A percentile compares a stretch with the other conserved stretches of the same genome.
phyloP scores from a whole-genome alignment of 129 eudicot species.

The Artemisia tridentata region DNA sequence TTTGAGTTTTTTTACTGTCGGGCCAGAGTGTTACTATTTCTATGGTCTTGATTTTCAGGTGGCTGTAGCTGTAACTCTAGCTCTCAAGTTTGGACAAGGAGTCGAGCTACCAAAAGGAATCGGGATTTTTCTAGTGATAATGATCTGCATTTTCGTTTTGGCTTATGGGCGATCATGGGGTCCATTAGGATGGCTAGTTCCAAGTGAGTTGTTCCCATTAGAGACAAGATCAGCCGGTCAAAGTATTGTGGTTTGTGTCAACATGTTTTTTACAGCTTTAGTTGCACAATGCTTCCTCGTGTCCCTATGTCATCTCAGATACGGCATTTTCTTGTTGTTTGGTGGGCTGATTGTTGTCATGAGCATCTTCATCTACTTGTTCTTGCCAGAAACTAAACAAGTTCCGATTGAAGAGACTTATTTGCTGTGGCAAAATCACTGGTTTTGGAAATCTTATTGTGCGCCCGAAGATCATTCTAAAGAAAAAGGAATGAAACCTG shows the following conservation, averaged over 20 bases:
- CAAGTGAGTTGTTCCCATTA: slow-evolving; percentile 88
- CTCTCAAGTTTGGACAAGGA: slow-evolving; percentile 74
- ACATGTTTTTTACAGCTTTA: slow-evolving; percentile 82
- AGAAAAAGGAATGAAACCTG: slow-evolving; percentile 24
- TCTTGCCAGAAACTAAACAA: slow-evolving; percentile 85
- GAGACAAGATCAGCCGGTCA: slow-evolving; percentile 98
- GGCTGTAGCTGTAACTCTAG: slow-evolving; percentile 62
- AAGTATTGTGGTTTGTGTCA: slow-evolving; percentile 87
- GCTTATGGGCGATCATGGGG: slow-evolving; percentile 98
- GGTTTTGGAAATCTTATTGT: slow-evolving; percentile 74
- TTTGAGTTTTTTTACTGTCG: background rate
- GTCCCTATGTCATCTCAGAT: slow-evolving; percentile 69
- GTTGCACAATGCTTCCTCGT: slow-evolving; percentile 78
- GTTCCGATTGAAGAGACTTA: slow-evolving; percentile 88
- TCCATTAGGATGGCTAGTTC: slow-evolving; percentile 91
- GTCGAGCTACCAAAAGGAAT: slow-evolving; percentile 57
- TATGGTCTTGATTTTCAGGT: slow-evolving; percentile 43
- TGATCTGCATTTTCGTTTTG: slow-evolving; percentile 70
- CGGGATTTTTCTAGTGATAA: slow-evolving; percentile 58
- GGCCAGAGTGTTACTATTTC: background rate
- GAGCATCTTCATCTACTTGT: slow-evolving; percentile 59
- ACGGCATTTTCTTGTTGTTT: slow-evolving; percentile 74
- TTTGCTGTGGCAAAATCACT: slow-evolving; percentile 62
- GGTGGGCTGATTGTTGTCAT: slow-evolving; percentile 55
- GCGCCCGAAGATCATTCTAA: slow-evolving; percentile 28